These are phyloP conservation scores for Periconia macrospinosa DNA, from an alignment of 2,329 filamentous ascomycete genomes.

Conservation along the genomic window DNA sequence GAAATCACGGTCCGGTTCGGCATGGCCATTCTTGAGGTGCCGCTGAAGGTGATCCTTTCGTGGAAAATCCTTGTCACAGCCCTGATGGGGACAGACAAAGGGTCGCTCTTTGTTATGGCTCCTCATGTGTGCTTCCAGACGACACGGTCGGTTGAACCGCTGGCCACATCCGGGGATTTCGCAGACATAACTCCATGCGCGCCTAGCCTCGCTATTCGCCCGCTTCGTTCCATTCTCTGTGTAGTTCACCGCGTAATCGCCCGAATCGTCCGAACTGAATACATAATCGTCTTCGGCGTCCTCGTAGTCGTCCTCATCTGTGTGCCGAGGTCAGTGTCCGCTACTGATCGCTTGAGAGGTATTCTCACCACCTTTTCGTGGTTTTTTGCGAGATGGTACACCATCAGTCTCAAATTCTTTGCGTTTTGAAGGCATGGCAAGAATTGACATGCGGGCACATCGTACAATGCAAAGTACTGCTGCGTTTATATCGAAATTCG, in stretches of 20 bases:
- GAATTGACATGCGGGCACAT: neutral
- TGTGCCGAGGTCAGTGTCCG: neutral
- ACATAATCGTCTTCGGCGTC: neutral
- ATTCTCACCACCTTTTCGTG: conserved; percentile 22
- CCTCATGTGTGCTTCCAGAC: conserved; percentile 74
- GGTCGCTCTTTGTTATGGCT: conserved; percentile 85
- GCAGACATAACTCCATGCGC: conserved; percentile 77
- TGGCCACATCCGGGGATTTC: conserved; percentile 74
- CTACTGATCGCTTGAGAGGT: neutral
- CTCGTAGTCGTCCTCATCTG: neutral
- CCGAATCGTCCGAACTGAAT: conserved; percentile 22
- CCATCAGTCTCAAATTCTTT: conserved; percentile 15
- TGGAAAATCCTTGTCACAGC: conserved; percentile 81
- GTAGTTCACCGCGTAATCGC: conserved; percentile 27
- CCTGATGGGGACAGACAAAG: conserved; percentile 69
- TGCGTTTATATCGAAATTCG: neutral
- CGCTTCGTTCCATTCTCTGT: conserved; percentile 30
- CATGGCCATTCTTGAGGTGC: conserved; percentile 80
- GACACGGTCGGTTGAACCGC: conserved; percentile 83
- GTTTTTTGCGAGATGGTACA: conserved; percentile 23
- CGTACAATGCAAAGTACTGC: neutral
- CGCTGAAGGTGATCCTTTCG: conserved; percentile 84
- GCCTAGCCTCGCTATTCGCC: conserved; percentile 46
- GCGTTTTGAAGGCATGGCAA: conserved; percentile 33
- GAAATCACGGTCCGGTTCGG: conserved; percentile 64